A percentile compares a stretch with the other conserved stretches of the same genome.
Evolutionary conservation across 2,329 filamentous ascomycete species (phyloP).

Genomic region (Zalaria obscura): DNA sequence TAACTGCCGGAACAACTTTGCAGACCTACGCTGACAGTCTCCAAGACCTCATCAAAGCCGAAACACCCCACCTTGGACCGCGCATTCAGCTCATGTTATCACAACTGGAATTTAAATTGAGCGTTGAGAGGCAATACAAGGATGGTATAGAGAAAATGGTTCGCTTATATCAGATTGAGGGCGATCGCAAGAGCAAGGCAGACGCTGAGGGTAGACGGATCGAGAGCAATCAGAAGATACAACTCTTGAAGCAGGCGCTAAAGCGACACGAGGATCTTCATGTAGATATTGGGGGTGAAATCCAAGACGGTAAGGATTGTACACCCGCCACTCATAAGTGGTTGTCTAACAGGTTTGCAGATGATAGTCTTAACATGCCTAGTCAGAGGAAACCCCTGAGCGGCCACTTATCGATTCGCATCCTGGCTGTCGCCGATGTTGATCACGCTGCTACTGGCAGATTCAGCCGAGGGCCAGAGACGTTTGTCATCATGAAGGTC

Average conservation of each 20-base stretch:
- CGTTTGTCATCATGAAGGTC: constrained; percentile 90
- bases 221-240: constrained; percentile 96
- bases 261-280: constrained; percentile 96
- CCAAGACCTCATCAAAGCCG: constrained; percentile 93
- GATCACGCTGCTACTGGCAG: constrained; percentile 73
- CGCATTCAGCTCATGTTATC: constrained; percentile 98
- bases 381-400: constrained; percentile 94
- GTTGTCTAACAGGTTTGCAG: constrained; percentile 25
- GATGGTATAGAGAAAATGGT: constrained; percentile 99
- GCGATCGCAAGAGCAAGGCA: constrained; percentile 85
- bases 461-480: constrained; percentile 85
- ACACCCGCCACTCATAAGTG: too few species aligned
- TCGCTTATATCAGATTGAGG: constrained; percentile 91
- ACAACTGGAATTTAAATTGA: constrained; percentile 96
- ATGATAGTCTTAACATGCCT: constrained; percentile 91
- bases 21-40: constrained; percentile 7
- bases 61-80: constrained; percentile 85
- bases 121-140: constrained; percentile 97
- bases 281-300: constrained; percentile 77
- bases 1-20: constrained; percentile 6
- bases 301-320: constrained; percentile 55
- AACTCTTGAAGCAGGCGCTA: constrained; percentile 85
- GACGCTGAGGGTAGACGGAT: constrained; percentile 81
- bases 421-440: constrained; percentile 83
- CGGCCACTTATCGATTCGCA: constrained; percentile 72